Base-by-base conservation (phyloP, 805 yeast genomes). In the Nadsonia fulvescens region DNA sequence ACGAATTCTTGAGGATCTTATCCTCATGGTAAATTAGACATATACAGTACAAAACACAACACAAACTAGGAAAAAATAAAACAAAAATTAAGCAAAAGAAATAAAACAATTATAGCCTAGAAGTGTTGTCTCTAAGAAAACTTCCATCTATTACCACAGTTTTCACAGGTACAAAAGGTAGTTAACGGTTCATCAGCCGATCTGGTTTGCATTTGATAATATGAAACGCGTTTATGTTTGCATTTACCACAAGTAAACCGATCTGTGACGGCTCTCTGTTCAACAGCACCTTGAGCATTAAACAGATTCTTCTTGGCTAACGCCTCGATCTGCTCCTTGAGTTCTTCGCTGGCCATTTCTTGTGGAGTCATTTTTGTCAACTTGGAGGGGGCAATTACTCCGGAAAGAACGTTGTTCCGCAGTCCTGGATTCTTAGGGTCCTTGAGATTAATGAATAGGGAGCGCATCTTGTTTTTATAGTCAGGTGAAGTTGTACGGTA, bases 151-250 rank as follows among this genome's bases (percentile, higher is more conserved):
- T 89, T 81, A 35, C 96, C 96, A 58, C 98, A 89, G 37, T 69
- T 79, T 44, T 83, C 95, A 58, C 98, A 89, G 3, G 94, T 83
- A 58, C 98, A 89, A 49, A 89, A 89, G 1, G 98, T 89, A 5
- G 98, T 89, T 43, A 89, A 65, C 32, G 98, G 98, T 54, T 89
- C 98, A 67, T 89, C 98, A 11, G 98, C 98, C 31, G 93, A 78
- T 53, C 98, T 65, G 17, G 98, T 89, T 60, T 89, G 98, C 74
- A 89, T 66, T 56, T 89, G 98, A 53, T 83, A 86, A 51, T 89
- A 89, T 40, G 92, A 76, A 21, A 89, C 98, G 58, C 81, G 82
- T 63, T 83, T 82, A 49, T 82, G 86, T 54, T 86, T 89, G 66
- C 98, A 89, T 51, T 86, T 89, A 26, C 96, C 95, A 54, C 98